Evolutionary conservation across 2,329 filamentous ascomycete genomes (phyloP).

Genomic region (Ilyonectria sp.): DNA sequence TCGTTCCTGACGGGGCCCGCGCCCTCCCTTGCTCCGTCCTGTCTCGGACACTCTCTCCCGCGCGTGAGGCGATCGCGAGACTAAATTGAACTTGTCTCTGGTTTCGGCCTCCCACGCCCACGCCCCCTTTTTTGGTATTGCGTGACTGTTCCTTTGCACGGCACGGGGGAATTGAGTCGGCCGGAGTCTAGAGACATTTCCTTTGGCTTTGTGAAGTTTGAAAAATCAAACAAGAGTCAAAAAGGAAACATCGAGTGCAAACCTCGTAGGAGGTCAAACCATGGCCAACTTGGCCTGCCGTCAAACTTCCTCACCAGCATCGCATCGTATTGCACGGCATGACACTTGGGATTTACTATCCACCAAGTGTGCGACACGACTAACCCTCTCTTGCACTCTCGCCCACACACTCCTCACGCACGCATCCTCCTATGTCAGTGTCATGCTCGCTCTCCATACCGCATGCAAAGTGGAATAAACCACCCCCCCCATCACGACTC

Average conservation of each 20-base stretch:
- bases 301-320: background rate
- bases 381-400: background rate
- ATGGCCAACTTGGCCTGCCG: background rate
- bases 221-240: conserved; percentile 2
- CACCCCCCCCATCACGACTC: no score
- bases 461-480: no score
- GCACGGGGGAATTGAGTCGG: background rate
- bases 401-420: no score
- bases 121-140: background rate
- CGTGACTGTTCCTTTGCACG: background rate
- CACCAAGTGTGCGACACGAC: background rate
- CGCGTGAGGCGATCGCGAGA: background rate
- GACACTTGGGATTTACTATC: background rate
- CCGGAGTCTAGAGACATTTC: background rate
- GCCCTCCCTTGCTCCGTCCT: background rate
- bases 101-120: background rate
- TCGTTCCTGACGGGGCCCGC: background rate
- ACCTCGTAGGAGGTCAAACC: background rate
- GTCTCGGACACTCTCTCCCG: background rate
- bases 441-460: no score
- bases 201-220: background rate
- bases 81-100: background rate
- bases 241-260: background rate
- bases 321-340: background rate
- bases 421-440: no score